Percentiles rank a stretch among this genome's conserved stretches.
phyloP scores from a whole-genome alignment of 768 basidiomycete species.

The Xerocomus potaroensis region DNA sequence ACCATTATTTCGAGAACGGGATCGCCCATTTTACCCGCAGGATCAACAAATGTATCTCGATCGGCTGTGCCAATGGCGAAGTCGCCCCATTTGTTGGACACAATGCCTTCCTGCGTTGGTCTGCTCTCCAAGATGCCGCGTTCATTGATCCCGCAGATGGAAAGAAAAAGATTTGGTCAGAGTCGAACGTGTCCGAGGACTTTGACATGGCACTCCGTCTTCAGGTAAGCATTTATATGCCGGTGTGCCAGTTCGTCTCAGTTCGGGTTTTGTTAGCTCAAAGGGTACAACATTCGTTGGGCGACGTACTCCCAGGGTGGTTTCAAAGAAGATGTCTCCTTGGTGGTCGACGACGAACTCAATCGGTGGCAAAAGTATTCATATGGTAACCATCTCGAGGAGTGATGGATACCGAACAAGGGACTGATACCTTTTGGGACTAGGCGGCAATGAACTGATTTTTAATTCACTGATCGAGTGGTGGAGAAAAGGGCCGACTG shows the following conservation, averaged over 20 bases:
- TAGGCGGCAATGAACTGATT: too few relatives aligned
- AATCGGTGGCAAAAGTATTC: constrained; percentile 92
- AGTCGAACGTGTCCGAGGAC: constrained; percentile 64
- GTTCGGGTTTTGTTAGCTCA: constrained; percentile 55
- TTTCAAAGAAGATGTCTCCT: constrained; percentile 71
- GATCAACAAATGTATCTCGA: constrained; percentile 79
- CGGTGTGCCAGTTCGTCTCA: constrained; percentile 39
- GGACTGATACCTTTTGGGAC: too few relatives aligned
- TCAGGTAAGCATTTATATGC: constrained; percentile 35
- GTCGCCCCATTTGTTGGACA: constrained; percentile 78
- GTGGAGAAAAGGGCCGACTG: too few relatives aligned
- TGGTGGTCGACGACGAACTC: constrained; percentile 90
- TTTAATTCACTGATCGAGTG: too few relatives aligned
- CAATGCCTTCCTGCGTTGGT: constrained; percentile 87
- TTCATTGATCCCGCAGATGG: constrained; percentile 50
- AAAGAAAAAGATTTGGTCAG: constrained; percentile 73
- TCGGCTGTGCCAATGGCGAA: constrained; percentile 76
- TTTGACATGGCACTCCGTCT: constrained; percentile 62
- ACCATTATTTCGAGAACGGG: constrained; percentile 88
- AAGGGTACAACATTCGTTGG: constrained; percentile 41
- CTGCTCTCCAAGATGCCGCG: constrained; percentile 82
- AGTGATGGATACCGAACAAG: too few relatives aligned
- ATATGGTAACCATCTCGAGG: constrained; percentile 43
- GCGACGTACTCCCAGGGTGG: constrained; percentile 70
- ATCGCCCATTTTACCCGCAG: constrained; percentile 90